Percentiles rank a stretch among this genome's conserved stretches.
phyloP scores from a whole-genome alignment of 1,284 basidiomycete genomes.

The Microbotryum scabiosae region DNA sequence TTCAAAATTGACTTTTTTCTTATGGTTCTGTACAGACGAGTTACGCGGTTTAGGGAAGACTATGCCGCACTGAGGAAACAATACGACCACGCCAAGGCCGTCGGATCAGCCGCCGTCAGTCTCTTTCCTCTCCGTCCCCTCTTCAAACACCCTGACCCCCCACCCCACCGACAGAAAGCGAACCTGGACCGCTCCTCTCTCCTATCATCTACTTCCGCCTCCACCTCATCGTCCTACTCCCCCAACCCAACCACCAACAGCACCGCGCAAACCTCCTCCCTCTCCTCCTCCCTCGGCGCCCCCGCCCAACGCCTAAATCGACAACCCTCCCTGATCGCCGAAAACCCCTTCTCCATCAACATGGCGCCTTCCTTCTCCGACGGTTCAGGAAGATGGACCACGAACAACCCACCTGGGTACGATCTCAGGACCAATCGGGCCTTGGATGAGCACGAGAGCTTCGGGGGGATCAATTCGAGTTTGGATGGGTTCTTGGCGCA shows the following conservation, averaged over 20 bases:
- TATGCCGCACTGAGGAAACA: slow-evolving; percentile 42
- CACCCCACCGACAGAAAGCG: slow-evolving; percentile 46
- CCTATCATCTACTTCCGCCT: slow-evolving; percentile 29
- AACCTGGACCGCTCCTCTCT: slow-evolving; percentile 56
- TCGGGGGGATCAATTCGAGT: slow-evolving; percentile 66
- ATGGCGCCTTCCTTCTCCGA: slow-evolving; percentile 51
- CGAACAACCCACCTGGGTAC: slow-evolving; percentile 18
- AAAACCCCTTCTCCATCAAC: slow-evolving; percentile 44
- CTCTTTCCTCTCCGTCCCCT: background rate
- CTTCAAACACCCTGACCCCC: background rate
- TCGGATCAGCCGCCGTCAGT: slow-evolving; percentile 19
- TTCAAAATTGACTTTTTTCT: no score
- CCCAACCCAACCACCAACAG: background rate
- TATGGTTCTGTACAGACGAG: no score
- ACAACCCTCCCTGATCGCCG: slow-evolving; percentile 22
- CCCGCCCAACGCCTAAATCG: background rate
- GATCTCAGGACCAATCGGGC: slow-evolving; percentile 49
- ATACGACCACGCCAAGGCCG: slow-evolving; percentile 43
- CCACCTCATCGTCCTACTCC: slow-evolving; percentile 6
- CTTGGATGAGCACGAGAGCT: slow-evolving; percentile 74
- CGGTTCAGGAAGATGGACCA: slow-evolving; percentile 33
- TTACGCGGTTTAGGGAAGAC: slow-evolving; percentile 43
- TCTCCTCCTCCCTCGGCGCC: background rate
- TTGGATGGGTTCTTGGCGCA: slow-evolving; percentile 85
- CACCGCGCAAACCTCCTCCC: background rate